phyloP scores from a whole-genome alignment of 495 filamentous ascomycete genomes.

The Chaetomium fimeti region DNA sequence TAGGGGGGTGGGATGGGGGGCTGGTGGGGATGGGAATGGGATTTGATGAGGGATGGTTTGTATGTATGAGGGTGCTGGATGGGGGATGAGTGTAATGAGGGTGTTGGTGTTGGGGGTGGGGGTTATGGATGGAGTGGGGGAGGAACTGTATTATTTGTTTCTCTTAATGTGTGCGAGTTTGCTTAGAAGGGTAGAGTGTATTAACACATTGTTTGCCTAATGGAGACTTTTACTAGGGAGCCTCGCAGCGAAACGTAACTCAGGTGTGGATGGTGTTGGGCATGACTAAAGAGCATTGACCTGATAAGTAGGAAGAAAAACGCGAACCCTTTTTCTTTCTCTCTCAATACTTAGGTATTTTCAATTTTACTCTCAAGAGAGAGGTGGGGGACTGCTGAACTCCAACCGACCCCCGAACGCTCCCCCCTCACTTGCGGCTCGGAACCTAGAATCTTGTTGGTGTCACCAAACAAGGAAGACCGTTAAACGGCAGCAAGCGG shows the following conservation, averaged over 20 bases:
- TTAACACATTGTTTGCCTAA: neutral
- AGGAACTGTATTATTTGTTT: neutral
- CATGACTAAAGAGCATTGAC: neutral
- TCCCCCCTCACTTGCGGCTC: too few species aligned
- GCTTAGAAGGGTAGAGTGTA: neutral
- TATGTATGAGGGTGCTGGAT: neutral
- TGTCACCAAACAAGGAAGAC: neutral
- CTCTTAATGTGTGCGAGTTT: neutral
- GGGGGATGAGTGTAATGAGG: neutral
- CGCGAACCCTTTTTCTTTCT: too few species aligned
- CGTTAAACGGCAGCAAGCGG: neutral
- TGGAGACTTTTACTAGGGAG: neutral
- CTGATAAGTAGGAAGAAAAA: too few species aligned
- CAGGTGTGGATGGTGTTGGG: neutral
- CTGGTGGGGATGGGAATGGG: neutral
- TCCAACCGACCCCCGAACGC: too few species aligned
- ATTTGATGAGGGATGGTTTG: constrained; percentile 9
- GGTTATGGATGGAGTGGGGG: neutral
- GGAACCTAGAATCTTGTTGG: too few species aligned
- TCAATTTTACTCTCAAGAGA: too few species aligned
- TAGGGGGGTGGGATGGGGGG: neutral
- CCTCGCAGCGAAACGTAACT: neutral
- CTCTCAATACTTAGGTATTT: too few species aligned
- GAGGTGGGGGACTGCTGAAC: too few species aligned
- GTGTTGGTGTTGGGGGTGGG: neutral